Percentiles rank a stretch among this genome's conserved stretches.
phyloP scores from a whole-genome alignment of 768 basidiomycete genomes.

The Boletus tomentosulus region DNA sequence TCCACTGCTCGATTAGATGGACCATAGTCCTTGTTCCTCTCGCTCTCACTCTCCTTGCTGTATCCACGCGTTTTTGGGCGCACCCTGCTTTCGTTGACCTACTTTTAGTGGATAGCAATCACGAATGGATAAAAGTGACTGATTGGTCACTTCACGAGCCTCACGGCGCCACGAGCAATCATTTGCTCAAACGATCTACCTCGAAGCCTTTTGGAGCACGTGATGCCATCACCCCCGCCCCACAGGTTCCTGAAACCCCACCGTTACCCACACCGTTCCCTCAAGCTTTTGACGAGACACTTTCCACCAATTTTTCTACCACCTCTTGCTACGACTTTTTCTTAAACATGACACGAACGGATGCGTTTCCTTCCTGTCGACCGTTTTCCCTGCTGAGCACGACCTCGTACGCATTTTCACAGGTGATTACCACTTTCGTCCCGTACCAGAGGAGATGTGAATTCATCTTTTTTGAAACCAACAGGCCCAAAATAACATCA shows the following conservation, averaged over 20 bases:
- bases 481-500: slow-evolving; percentile 64
- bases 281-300: slow-evolving; percentile 62
- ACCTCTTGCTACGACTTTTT: slow-evolving; percentile 67
- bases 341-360: slow-evolving; percentile 61
- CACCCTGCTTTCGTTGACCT: slow-evolving; percentile 47
- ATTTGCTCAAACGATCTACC: slow-evolving; percentile 9
- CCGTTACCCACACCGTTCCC: slow-evolving; percentile 72
- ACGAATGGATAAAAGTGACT: slow-evolving; percentile 27
- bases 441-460: neutral
- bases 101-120: slow-evolving; percentile 25
- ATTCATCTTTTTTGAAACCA: slow-evolving; percentile 6
- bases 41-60: slow-evolving; percentile 49
- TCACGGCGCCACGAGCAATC: slow-evolving; percentile 24
- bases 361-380: slow-evolving; percentile 67
- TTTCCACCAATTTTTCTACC: slow-evolving; percentile 66
- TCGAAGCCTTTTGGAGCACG: neutral
- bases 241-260: slow-evolving; percentile 35
- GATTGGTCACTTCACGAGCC: slow-evolving; percentile 44
- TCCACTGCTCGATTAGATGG: slow-evolving; percentile 38
- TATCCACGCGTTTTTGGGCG: slow-evolving; percentile 46
- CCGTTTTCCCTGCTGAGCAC: slow-evolving; percentile 65
- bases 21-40: slow-evolving; percentile 55
- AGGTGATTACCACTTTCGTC: slow-evolving; percentile 37
- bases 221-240: slow-evolving; percentile 14
- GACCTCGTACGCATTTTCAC: slow-evolving; percentile 49